Percentiles rank a stretch among this genome's conserved stretches.
phyloP scores from a whole-genome alignment of 352 stramenopile genomes.

The Phytophthora sojae region DNA sequence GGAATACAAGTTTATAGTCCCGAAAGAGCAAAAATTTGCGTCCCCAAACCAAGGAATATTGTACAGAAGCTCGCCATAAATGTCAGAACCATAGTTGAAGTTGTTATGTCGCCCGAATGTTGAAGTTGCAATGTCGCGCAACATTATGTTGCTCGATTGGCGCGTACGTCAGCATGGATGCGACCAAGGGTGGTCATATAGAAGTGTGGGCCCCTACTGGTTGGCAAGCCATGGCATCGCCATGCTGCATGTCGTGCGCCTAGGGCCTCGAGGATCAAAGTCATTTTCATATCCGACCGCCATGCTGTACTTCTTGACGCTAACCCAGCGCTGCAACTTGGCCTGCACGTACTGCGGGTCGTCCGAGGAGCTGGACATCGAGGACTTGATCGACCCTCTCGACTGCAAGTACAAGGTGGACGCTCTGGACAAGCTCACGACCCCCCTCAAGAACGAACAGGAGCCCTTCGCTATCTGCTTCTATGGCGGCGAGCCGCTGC shows the following conservation, averaged over 20 bases:
- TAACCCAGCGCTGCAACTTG: constrained; percentile 45
- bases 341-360: constrained; percentile 49
- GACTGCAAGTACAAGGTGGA: constrained; percentile 36
- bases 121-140: neutral
- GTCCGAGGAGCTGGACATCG: constrained; percentile 44
- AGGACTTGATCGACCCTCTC: constrained; percentile 33
- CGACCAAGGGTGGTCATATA: constrained; percentile 25
- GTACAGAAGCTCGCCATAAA: too few relatives aligned
- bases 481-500: constrained; percentile 45
- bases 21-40: too few relatives aligned
- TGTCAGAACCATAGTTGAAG: too few relatives aligned
- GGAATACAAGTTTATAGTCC: too few relatives aligned
- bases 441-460: constrained; percentile 20
- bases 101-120: neutral
- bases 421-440: constrained; percentile 29
- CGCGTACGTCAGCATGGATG: constrained; percentile 21
- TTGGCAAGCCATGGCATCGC: constrained; percentile 3
- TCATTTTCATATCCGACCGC: neutral
- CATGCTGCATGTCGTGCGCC: neutral
- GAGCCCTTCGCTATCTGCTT: constrained; percentile 49
- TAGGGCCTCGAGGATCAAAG: neutral
- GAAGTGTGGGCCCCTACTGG: constrained; percentile 22
- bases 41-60: too few relatives aligned
- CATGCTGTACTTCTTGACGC: constrained; percentile 40
- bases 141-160: neutral